These are phyloP conservation scores for Diaporthe amygdali DNA, from an alignment of 2,329 filamentous ascomycete genomes.

Conservation along the genomic window DNA sequence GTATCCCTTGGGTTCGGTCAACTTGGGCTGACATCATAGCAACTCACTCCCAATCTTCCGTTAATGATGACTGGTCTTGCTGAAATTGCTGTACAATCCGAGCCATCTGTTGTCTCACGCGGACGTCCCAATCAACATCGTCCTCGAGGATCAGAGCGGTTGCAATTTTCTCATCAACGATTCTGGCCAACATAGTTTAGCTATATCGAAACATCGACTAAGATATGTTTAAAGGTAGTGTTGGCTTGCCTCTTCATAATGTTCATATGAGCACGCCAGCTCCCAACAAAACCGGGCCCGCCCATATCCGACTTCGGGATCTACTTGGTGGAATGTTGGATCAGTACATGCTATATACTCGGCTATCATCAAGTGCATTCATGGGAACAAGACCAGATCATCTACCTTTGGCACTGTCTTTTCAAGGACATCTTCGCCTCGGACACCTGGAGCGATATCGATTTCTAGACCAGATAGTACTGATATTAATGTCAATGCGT, in stretches of 20 bases:
- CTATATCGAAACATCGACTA: not conserved
- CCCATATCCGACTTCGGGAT: not conserved
- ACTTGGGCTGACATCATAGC: not conserved
- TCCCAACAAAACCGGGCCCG: not conserved
- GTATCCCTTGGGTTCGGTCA: not conserved
- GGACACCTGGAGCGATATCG: not conserved
- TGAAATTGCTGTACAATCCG: not conserved
- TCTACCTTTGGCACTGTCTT: not conserved
- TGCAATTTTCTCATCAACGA: not conserved
- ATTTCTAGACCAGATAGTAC: not conserved
- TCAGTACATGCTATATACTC: not conserved
- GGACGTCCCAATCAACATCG: not conserved
- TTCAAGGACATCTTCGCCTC: not conserved
- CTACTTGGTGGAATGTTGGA: not conserved
- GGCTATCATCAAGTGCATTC: not conserved
- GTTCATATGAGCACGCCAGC: not conserved
- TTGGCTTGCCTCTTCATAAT: not conserved
- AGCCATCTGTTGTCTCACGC: conserved; percentile 1
- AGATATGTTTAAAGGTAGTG: fast-evolving
- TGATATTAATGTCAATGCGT: not conserved
- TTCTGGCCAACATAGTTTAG: not conserved
- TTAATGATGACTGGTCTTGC: not conserved
- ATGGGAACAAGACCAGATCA: not conserved
- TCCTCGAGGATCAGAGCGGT: not conserved
- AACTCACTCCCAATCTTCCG: not conserved